These are phyloP conservation scores for Acer negundo DNA, from an alignment of 345 rosid genomes.

Conservation along the genomic window DNA sequence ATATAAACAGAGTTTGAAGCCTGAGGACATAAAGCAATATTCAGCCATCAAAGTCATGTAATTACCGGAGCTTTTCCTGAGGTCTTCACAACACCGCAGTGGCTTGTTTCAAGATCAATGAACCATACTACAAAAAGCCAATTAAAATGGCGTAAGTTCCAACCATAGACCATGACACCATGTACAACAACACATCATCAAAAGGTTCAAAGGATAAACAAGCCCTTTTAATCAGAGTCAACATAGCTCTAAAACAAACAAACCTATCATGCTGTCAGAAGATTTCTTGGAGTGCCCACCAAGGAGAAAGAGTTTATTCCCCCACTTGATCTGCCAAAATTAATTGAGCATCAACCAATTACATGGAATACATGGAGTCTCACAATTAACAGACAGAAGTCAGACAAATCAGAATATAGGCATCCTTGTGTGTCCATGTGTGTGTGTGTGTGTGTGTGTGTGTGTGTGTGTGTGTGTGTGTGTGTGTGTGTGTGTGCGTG, in stretches of 20 bases:
- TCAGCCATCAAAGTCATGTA: neutral
- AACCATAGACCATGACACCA: conserved; percentile 13
- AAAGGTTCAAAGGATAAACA: conserved; percentile 9
- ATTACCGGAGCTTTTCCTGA: conserved; percentile 83
- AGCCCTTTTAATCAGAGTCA: conserved; percentile 14
- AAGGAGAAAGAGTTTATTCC: conserved; percentile 69
- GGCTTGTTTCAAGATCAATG: conserved; percentile 66
- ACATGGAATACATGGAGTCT: conserved; percentile 10
- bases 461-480: neutral
- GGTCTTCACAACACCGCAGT: conserved; percentile 60
- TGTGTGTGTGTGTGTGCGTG: neutral
- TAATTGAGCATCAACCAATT: neutral
- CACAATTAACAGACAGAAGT: conserved; percentile 5
- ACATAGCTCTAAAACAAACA: conserved; percentile 23
- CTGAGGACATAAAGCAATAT: neutral
- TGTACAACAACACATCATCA: neutral
- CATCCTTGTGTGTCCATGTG: neutral
- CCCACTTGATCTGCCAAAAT: conserved; percentile 74
- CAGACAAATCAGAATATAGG: conserved; percentile 1
- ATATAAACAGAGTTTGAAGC: neutral
- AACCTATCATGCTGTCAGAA: conserved; percentile 66
- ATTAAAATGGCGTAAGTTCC: conserved; percentile 22
- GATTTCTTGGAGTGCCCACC: conserved; percentile 81
- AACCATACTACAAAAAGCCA: conserved; percentile 59
- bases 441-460: neutral